Percentiles rank a stretch among this genome's conserved stretches.
phyloP scores from a whole-genome alignment of 768 basidiomycete species.

The Asterophora parasitica region DNA sequence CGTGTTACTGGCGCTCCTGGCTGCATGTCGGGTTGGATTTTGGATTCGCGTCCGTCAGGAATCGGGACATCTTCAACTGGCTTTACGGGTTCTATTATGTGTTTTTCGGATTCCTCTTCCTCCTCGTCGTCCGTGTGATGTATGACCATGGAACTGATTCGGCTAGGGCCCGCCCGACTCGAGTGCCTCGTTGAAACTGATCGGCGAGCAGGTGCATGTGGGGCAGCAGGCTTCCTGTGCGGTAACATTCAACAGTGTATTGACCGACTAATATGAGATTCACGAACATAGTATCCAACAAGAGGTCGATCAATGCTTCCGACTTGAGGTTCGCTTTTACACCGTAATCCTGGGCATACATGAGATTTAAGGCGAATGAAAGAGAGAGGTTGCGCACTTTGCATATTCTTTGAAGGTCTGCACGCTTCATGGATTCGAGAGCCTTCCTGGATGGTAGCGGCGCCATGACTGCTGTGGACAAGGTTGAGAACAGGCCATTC shows the following conservation, averaged over 20 bases:
- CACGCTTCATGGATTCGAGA: conserved; percentile 42
- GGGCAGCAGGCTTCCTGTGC: conserved; percentile 15
- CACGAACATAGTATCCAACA: conserved; percentile 53
- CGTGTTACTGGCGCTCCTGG: conserved; percentile 33
- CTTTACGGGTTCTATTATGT: conserved; percentile 11
- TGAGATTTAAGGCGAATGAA: conserved; percentile 7
- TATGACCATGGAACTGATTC: conserved; percentile 42
- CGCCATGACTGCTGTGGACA: conserved; percentile 28
- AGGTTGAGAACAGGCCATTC: conserved; percentile 11
- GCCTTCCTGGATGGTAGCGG: conserved; percentile 36
- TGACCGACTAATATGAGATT: conserved; percentile 1
- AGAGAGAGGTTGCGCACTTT: conserved; percentile 40
- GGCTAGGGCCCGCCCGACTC: conserved; percentile 35
- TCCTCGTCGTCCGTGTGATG: conserved; percentile 48
- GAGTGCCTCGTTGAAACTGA: conserved; percentile 30
- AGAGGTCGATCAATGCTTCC: conserved; percentile 70
- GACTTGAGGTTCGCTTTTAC: conserved; percentile 81
- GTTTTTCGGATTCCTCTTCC: conserved; percentile 22
- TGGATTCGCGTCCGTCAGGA: conserved; percentile 12
- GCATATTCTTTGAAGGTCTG: conserved; percentile 60
- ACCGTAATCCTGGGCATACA: conserved; percentile 57
- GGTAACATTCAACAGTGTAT: neutral
- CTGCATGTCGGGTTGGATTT: conserved; percentile 17
- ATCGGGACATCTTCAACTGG: conserved; percentile 19
- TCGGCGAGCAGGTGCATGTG: conserved; percentile 25